phyloP scores from a whole-genome alignment of 306 rosid species.

The Begonia peltatifolia region DNA sequence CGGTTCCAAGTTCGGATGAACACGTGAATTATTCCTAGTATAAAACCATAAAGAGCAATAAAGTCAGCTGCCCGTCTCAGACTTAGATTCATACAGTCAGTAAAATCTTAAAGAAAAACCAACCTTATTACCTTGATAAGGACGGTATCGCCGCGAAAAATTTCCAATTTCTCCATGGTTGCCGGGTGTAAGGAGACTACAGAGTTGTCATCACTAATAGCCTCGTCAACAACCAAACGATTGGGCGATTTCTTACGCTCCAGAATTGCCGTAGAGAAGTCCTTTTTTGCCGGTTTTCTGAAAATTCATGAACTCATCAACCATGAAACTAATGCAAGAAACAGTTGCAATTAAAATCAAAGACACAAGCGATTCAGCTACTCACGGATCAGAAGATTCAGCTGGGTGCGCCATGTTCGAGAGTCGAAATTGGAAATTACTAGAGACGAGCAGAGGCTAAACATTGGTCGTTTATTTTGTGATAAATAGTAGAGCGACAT shows the following conservation, averaged over 20 bases:
- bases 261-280: conserved; percentile 78
- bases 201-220: conserved; percentile 86
- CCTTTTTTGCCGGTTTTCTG: conserved; percentile 80
- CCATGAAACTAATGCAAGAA: not conserved
- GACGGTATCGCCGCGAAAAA: conserved; percentile 87
- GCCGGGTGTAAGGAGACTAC: conserved; percentile 84
- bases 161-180: conserved; percentile 86
- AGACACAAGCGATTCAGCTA: not conserved
- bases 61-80: too few species aligned
- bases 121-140: conserved; percentile 48
- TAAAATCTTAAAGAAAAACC: too few species aligned
- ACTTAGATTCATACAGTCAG: too few species aligned
- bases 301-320: not conserved
- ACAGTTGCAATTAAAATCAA: not conserved
- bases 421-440: too few species aligned
- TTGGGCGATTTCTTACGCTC: conserved; percentile 92
- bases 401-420: conserved; percentile 20
- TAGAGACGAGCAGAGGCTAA: too few species aligned
- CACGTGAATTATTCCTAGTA: too few species aligned
- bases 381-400: conserved; percentile 81
- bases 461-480: too few species aligned
- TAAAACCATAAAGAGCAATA: too few species aligned
- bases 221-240: conserved; percentile 83
- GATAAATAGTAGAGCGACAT: too few species aligned
- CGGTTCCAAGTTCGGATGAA: too few species aligned